Base-by-base conservation (phyloP, 257 asterid species). In the Nicotiana obtusifolia region DNA sequence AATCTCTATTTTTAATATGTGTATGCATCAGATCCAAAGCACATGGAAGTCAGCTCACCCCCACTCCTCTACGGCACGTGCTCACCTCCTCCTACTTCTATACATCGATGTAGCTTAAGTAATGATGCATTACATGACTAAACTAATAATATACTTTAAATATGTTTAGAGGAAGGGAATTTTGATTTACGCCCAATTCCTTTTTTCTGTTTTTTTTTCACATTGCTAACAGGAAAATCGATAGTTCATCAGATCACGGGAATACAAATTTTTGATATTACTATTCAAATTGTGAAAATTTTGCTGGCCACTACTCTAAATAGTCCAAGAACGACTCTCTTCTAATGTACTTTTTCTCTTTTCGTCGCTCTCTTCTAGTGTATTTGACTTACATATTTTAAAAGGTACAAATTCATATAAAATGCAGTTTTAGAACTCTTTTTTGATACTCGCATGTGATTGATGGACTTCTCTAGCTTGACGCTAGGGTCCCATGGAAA, bases 21-120 rank as follows among this genome's bases (percentile, higher is more conserved):
- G 26, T 30, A 71, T 81, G 91, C 97, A 91, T 89, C 97, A 90
- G 97, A 94, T 91, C 93, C 92, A 90, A 91, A 87, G 92, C 95
- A 91, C 95, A 86, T 91, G 93, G 88, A 84, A 88, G 80, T 86
- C 89, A 88, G 87, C 86, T 87, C 86, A 87, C 73, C 83, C 71
- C 90, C 92, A 88, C 90, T 88, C 90, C 88, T 85, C 85, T 87
- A 87, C 90, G 91, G 90, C 93, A 91, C 93, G 90, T 91, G 92
- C 93, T 86, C 87, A 11, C 78, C 88, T 60, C 68, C 76, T 35
- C 20, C 52, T 47, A 22, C 44, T 80, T 59, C 54, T 33, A 78
- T 62, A 33, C 82, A 76, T 22, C 44, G 7, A 75, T 33, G 37
- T 26, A 64, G 41, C n/a, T 5, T 14, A 64, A 15, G 5, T 14